Percentiles rank a stretch among this genome's conserved stretches.
phyloP scores from a whole-genome alignment of 176 grass and related monocot species.

The Otatea glauca region DNA sequence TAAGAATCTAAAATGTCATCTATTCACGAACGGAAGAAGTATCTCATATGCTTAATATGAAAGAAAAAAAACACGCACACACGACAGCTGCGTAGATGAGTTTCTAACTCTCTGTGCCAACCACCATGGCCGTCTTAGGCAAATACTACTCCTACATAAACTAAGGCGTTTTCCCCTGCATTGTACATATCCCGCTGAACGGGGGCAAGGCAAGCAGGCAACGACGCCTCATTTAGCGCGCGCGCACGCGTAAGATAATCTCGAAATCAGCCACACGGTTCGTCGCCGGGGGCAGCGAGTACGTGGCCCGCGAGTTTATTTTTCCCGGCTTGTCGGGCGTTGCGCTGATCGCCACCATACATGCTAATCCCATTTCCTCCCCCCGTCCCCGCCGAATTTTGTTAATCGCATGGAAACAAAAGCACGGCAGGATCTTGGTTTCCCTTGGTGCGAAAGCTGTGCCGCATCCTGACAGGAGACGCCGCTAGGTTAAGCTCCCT shows the following conservation, averaged over 20 bases:
- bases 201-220: neutral
- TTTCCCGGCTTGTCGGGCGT: slow-evolving; percentile 47
- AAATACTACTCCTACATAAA: neutral
- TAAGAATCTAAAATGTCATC: no score
- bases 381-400: neutral
- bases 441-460: neutral
- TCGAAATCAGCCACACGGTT: neutral
- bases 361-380: neutral
- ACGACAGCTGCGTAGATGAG: no score
- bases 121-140: neutral
- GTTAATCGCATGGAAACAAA: slow-evolving; percentile 7
- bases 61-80: no score
- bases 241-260: neutral
- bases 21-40: no score
- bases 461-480: neutral
- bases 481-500: slow-evolving; percentile 34
- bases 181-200: neutral
- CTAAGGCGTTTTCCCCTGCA: neutral
- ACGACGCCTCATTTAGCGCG: slow-evolving; percentile 34
- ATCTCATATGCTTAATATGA: neutral
- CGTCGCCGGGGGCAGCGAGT: neutral
- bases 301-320: slow-evolving; percentile 14
- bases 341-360: slow-evolving; percentile 13
- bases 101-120: neutral
- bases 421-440: slow-evolving; percentile 8